These are phyloP conservation scores for Microstegium vimineum DNA, from an alignment of 176 grass and related monocot genomes.

Conservation along the genomic window DNA sequence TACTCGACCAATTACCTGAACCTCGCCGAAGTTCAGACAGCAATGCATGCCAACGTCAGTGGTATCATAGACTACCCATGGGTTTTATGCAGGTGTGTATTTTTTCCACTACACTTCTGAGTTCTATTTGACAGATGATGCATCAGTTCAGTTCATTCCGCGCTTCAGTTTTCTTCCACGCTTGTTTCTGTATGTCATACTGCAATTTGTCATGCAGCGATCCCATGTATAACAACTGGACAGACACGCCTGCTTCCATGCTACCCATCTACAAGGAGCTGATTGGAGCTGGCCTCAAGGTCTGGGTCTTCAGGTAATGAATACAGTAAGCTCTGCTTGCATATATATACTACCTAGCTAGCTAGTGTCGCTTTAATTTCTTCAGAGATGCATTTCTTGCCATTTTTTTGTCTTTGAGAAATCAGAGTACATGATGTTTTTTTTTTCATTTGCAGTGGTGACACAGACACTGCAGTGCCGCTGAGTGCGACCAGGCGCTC, in stretches of 20 bases:
- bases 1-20: background rate
- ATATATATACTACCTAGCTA: background rate
- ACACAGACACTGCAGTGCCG: background rate
- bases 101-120: background rate
- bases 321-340: background rate
- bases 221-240: slow-evolving; percentile 18
- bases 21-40: slow-evolving; percentile 4
- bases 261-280: slow-evolving; percentile 50
- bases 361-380: background rate
- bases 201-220: background rate
- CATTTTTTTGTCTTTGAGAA: background rate
- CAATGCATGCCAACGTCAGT: slow-evolving; percentile 7
- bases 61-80: background rate
- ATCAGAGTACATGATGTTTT: too few relatives aligned
- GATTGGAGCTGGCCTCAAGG: slow-evolving; percentile 41
- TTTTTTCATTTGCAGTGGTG: background rate
- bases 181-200: background rate
- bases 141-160: background rate
- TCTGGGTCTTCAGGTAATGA: slow-evolving; percentile 58
- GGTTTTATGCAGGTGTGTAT: background rate
- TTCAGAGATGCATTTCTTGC: background rate
- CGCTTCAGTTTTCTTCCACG: background rate
- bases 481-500: background rate
- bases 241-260: slow-evolving; percentile 45
- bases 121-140: background rate